These are phyloP conservation scores for Platanus orientalis DNA, from an alignment of 164 flowering plant genomes.

Conservation along the genomic window DNA sequence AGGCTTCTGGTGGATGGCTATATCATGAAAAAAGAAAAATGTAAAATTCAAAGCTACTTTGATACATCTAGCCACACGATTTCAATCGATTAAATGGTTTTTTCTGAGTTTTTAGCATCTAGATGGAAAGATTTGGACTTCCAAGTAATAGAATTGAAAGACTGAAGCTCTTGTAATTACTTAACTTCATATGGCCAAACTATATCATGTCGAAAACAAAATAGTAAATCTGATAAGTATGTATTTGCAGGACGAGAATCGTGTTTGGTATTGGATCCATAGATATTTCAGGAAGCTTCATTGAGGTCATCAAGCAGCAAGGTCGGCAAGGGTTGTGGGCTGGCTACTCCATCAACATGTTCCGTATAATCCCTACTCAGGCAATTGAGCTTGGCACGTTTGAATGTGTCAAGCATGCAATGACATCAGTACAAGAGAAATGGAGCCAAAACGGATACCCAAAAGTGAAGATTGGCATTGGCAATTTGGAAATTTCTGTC, in stretches of 20 bases:
- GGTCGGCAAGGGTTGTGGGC: slow-evolving; percentile 99
- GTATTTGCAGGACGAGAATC: slow-evolving; percentile 80
- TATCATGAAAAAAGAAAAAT: too few relatives aligned
- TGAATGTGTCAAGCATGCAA: slow-evolving; percentile 83
- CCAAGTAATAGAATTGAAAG: not conserved
- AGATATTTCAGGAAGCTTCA: slow-evolving; percentile 71
- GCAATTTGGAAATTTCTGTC: slow-evolving; percentile 51
- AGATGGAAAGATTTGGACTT: too few relatives aligned
- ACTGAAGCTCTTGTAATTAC: not conserved
- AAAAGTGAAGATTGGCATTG: slow-evolving; percentile 53
- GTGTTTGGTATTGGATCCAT: slow-evolving; percentile 90
- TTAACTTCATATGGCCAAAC: too few relatives aligned
- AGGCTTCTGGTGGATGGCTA: too few relatives aligned
- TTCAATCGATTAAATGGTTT: not conserved
- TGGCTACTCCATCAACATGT: slow-evolving; percentile 85
- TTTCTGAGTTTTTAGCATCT: too few relatives aligned
- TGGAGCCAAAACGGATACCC: slow-evolving; percentile 46
- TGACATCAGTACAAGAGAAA: slow-evolving; percentile 72
- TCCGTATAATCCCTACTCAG: slow-evolving; percentile 92
- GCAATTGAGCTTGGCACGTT: slow-evolving; percentile 94
- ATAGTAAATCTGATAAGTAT: slow-evolving; percentile 1
- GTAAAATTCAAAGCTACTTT: too few relatives aligned
- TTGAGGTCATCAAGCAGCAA: slow-evolving; percentile 75
- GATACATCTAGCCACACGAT: too few relatives aligned
- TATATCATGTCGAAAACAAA: too few relatives aligned